Base-by-base conservation (phyloP, 169 alveolate genomes). In the Plasmodium gonderi region DNA sequence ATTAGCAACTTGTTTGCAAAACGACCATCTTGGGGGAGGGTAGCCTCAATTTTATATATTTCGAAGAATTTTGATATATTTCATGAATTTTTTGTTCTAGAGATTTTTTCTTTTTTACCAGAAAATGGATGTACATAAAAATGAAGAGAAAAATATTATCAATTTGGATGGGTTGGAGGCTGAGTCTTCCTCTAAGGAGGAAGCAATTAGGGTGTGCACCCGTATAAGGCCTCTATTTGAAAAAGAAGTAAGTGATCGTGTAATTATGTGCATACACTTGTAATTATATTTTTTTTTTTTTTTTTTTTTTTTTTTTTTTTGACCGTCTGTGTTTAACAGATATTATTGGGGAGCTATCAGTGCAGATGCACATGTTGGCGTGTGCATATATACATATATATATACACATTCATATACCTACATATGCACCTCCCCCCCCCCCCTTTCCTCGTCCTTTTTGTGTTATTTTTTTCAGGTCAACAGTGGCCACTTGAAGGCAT, bases 191-290 rank as follows among this genome's bases (percentile, higher is more conserved):
- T 91, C 93, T 72, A 76, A 91, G 83, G 97, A 95, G 64, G 97
- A 95, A 80, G 91, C 95, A 42, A 94, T 95, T 72, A 67, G 97
- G 69, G 97, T 95, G 64, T 94, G 96, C 79, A 94, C 96, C 68
- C 95, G 97, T 60, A 92, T 95, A 92, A 89, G 97, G 54, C 97
- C 97, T 20, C 95, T 95, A 44, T 95, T 95, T 74, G 95, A 94
- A 4, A 95, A 95, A 64, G 97, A 95, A 92, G 97, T 95, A 60
- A 9, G 95, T 51, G 31, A 42, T 78, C 49, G 36, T n/a, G 60
- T 72, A 45, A 26, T 11, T 14, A 42, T 29, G 14, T 17, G 40
- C 54, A 20, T 54, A 9, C 29, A 17, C 3, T 76, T 60, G 12
- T 38, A 29, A 17, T 1, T 51, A 2, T 60, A 20, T 44, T 38